Evolutionary conservation across 495 filamentous ascomycete genomes (phyloP).

Genomic region (Talaromyces adpressus): DNA sequence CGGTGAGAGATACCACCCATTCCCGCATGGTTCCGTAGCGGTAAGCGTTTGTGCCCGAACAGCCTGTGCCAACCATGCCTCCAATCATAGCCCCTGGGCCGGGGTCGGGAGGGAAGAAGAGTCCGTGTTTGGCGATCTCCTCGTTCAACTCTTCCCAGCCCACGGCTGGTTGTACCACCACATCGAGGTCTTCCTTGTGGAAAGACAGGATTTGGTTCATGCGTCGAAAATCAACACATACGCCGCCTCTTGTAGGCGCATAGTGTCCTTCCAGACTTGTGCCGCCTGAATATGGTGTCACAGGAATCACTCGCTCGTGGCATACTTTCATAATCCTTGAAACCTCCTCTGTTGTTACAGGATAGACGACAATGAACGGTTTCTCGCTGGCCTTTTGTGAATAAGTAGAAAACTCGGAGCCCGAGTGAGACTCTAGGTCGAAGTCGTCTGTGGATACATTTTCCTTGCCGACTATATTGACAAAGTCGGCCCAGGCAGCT

Average conservation of each 20-base stretch:
- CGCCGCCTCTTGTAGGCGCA: slow-evolving; percentile 52
- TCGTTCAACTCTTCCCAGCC: slow-evolving; percentile 61
- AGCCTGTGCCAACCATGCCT: slow-evolving; percentile 62
- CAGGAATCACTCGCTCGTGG: slow-evolving; percentile 51
- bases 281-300: slow-evolving; percentile 56
- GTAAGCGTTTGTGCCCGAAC: slow-evolving; percentile 62
- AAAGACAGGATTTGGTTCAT: slow-evolving; percentile 55
- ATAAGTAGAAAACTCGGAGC: slow-evolving; percentile 87
- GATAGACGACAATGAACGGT: slow-evolving; percentile 44
- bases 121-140: slow-evolving; percentile 43
- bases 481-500: slow-evolving; percentile 90
- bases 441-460: slow-evolving; percentile 69
- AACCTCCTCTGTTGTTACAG: slow-evolving; percentile 47
- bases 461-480: slow-evolving; percentile 71
- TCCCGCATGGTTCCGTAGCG: slow-evolving; percentile 64
- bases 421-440: slow-evolving; percentile 66
- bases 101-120: slow-evolving; percentile 63
- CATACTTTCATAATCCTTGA: slow-evolving; percentile 58
- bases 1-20: slow-evolving; percentile 57
- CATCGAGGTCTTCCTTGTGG: slow-evolving; percentile 53
- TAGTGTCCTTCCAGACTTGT: slow-evolving; percentile 61
- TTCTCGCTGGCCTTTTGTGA: slow-evolving; percentile 39
- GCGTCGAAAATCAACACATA: slow-evolving; percentile 57
- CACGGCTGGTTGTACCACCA: slow-evolving; percentile 59
- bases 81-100: slow-evolving; percentile 63